These are phyloP conservation scores for Arctium lappa DNA, from an alignment of 129 eudicot species.

Conservation along the genomic window DNA sequence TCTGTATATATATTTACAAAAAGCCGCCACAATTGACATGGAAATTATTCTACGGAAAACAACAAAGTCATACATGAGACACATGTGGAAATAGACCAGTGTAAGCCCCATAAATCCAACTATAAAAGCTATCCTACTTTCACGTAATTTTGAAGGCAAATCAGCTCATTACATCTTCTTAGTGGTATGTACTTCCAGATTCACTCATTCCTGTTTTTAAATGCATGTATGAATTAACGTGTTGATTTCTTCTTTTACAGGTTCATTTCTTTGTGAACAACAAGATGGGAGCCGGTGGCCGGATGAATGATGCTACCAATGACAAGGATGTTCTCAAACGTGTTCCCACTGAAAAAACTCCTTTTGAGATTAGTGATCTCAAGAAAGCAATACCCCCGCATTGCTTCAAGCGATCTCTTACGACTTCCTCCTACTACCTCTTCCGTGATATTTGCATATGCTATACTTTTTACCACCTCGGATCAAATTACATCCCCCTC, in stretches of 20 bases:
- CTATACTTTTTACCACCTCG: conserved; percentile 16
- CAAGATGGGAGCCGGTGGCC: conserved; percentile 37
- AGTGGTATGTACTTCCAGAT: neutral
- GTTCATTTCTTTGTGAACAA: neutral
- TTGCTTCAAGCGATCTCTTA: conserved; percentile 22
- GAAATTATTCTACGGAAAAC: neutral
- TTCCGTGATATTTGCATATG: conserved; percentile 17
- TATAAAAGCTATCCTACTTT: neutral
- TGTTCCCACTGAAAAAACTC: conserved; percentile 19
- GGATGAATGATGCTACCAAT: neutral
- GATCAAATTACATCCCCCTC: conserved; percentile 14
- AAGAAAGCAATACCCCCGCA: conserved; percentile 32
- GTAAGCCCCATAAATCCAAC: neutral
- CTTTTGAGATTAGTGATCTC: conserved; percentile 21
- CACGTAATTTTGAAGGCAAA: neutral
- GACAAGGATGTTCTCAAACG: neutral
- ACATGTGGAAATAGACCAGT: neutral
- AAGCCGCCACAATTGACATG: neutral
- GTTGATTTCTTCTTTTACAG: neutral
- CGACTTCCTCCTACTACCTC: conserved; percentile 19
- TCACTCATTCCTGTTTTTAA: neutral
- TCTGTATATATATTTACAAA: neutral
- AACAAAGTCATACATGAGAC: neutral
- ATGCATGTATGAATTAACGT: neutral
- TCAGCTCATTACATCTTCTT: neutral